Base-by-base conservation (phyloP, 2,329 filamentous ascomycete genomes). In the Colletotrichum caudatum region DNA sequence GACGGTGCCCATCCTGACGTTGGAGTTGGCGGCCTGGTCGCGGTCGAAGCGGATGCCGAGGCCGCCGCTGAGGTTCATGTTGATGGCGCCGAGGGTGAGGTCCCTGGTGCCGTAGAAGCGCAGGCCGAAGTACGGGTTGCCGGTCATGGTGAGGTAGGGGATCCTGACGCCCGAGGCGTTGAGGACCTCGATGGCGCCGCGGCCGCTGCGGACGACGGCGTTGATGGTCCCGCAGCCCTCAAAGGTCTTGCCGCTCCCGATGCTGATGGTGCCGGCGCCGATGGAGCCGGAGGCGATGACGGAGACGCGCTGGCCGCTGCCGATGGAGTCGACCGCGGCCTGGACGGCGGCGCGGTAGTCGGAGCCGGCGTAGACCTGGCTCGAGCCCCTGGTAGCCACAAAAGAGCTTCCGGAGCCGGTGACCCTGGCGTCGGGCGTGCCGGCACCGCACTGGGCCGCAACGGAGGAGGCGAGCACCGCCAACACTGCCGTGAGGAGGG, bases 161-260 rank as follows among this genome's bases (percentile, higher is more conserved):
- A 90, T 89, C 53, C 83, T 78, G 20, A 88, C 87, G 70, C 83
- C 83, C 2, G 78, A 75, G 11, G 85, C 84, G 74, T 84, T 79
- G 2, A 84, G 80, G 0, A 83, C 83, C 77, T 89, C 87, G 60
- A 90, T 89, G 57, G 87, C 86, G 23, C 88, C 88, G 26, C 82
- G 83, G 1, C 84, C 86, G 46, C 76, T 74, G 5, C 78, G 81
- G 66, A 76, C 78, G 33, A 75, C 83, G 0, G 81, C 81, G 68
- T 89, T 81, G 77, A 90, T 87, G 56, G 87, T 88, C 53, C 88
- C 87, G 76, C 88, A 89, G 41, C 86, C 87, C 74, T 90, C 88
- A 59, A 90, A 89, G 53, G 81, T 89, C 78, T 88, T 88, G 67
- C 87, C 87, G 75, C 83, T 85, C 44, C 76, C 74, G 72, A 89